A percentile compares a stretch with the other conserved stretches of the same genome.
Conservation (phyloP, 2,329 filamentous ascomycete species). For the Ustulina deusta region DNA sequence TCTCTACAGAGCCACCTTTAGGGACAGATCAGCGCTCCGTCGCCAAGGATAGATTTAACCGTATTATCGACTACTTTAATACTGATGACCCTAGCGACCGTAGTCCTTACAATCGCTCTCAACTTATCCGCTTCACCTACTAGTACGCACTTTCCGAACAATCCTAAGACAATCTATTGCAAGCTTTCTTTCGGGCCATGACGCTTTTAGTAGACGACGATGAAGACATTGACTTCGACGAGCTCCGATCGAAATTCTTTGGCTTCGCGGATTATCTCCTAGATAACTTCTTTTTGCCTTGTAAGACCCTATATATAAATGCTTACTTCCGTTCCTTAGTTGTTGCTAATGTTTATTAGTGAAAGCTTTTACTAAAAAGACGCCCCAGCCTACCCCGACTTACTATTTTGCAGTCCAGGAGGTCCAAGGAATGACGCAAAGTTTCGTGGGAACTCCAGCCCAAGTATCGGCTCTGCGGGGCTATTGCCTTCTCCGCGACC, state of each 20-base stretch:
- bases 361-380: constrained; percentile 45
- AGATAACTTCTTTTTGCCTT: constrained; percentile 47
- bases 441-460: constrained; percentile 43
- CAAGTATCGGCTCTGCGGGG: constrained; percentile 46
- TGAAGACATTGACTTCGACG: constrained; percentile 37
- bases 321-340: constrained; percentile 14
- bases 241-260: constrained; percentile 37
- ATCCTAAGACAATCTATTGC: constrained; percentile 45
- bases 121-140: constrained; percentile 46
- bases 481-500: constrained; percentile 48
- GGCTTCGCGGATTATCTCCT: constrained; percentile 48
- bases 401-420: constrained; percentile 43
- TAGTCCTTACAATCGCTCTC: constrained; percentile 43
- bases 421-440: constrained; percentile 38
- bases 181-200: constrained; percentile 47
- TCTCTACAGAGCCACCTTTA: constrained; percentile 18
- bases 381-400: constrained; percentile 46
- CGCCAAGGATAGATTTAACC: constrained; percentile 32
- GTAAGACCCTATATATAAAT: constrained; percentile 32
- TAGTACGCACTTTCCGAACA: constrained; percentile 44
- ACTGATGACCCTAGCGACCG: constrained; percentile 23
- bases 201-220: constrained; percentile 33
- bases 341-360: constrained; percentile 39
- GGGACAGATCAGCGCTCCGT: constrained; percentile 3
- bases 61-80: constrained; percentile 41